Evolutionary conservation across 495 filamentous ascomycete species (phyloP).

Genomic region (Delitschia confertaspora): DNA sequence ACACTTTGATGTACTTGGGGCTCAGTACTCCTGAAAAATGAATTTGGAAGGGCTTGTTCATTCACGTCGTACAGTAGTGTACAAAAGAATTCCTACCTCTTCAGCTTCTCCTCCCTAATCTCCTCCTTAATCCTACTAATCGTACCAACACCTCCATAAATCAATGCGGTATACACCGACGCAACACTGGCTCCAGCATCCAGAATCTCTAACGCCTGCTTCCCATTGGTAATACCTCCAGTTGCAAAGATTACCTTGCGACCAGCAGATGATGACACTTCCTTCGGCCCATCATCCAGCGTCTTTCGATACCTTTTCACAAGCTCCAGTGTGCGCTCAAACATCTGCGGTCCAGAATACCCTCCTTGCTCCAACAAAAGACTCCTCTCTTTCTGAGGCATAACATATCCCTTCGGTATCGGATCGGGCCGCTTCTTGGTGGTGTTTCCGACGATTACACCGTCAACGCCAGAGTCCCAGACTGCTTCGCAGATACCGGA

Average conservation of each 20-base stretch:
- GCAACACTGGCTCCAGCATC: constrained; percentile 81
- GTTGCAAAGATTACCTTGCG: constrained; percentile 82
- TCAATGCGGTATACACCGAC: constrained; percentile 67
- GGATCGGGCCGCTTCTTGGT: constrained; percentile 70
- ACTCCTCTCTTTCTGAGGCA: constrained; percentile 57
- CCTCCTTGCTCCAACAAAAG: constrained; percentile 71
- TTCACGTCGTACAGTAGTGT: no score
- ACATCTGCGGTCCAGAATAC: constrained; percentile 82
- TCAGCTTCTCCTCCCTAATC: constrained; percentile 52
- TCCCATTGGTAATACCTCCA: constrained; percentile 79
- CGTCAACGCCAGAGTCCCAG: constrained; percentile 75
- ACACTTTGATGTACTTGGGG: no score
- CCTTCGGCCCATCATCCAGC: constrained; percentile 48
- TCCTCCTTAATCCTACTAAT: constrained; percentile 80
- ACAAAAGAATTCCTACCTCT: constrained; percentile 6
- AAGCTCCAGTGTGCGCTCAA: constrained; percentile 63
- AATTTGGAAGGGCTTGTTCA: no score
- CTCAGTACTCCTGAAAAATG: no score
- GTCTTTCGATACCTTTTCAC: constrained; percentile 69
- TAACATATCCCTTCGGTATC: constrained; percentile 52
- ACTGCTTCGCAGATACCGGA: constrained; percentile 81
- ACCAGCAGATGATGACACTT: background rate
- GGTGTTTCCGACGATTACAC: constrained; percentile 96
- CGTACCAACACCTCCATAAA: constrained; percentile 79
- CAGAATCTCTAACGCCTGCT: constrained; percentile 66